A percentile compares a stretch with the other conserved stretches of the same genome.
Evolutionary conservation across 2,329 filamentous ascomycete genomes (phyloP).

Genomic region (Botrytis fragariae): DNA sequence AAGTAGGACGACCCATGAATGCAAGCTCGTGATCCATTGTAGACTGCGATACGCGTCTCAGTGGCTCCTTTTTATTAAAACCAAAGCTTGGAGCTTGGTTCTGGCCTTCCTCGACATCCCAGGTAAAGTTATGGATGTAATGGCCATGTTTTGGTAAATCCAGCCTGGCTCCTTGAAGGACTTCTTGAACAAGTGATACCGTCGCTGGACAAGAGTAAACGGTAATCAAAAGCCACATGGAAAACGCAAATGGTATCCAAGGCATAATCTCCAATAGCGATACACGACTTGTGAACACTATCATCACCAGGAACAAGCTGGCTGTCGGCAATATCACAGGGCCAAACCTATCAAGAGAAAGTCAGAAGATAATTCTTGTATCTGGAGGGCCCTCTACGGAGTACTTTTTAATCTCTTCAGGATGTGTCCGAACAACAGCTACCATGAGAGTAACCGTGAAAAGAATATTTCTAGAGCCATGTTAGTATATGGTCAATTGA

Average conservation of each 20-base stretch:
- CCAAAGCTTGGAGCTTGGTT: neutral
- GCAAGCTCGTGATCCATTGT: neutral
- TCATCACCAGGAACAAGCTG: neutral
- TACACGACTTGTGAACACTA: constrained; percentile 18
- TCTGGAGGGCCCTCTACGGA: neutral
- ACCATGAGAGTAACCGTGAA: constrained; percentile 10
- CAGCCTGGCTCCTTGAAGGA: neutral
- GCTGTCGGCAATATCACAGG: neutral
- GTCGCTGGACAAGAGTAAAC: constrained; percentile 22
- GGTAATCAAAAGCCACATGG: constrained; percentile 22
- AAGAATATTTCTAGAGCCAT: constrained; percentile 8
- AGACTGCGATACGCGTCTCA: neutral
- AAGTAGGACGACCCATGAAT: constrained; percentile 11
- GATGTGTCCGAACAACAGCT: constrained; percentile 17
- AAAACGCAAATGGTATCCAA: constrained; percentile 23
- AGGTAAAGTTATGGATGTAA: neutral
- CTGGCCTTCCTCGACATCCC: constrained; percentile 4
- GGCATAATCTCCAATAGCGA: constrained; percentile 17
- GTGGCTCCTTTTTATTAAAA: neutral
- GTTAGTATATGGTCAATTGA: neutral
- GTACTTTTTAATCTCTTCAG: constrained; percentile 23
- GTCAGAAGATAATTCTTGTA: neutral
- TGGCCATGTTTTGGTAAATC: neutral
- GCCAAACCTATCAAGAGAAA: constrained; percentile 1
- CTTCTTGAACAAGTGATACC: neutral